These are phyloP conservation scores for Glaciozyma martinii DNA, from an alignment of 768 basidiomycete genomes.

Conservation along the genomic window DNA sequence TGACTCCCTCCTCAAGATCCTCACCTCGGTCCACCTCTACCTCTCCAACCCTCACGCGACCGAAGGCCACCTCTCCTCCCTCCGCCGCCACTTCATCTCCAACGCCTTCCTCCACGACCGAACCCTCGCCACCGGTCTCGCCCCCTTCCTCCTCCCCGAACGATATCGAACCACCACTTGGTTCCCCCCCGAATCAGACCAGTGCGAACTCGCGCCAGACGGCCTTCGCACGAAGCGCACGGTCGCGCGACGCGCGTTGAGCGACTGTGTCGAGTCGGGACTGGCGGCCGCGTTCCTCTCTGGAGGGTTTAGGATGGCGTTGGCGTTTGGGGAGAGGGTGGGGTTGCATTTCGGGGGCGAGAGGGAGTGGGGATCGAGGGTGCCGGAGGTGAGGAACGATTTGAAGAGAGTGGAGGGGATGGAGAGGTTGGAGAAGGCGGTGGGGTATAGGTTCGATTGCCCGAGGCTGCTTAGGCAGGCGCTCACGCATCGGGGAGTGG, in stretches of 20 bases:
- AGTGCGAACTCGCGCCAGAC: constrained; percentile 34
- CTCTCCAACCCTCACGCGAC: no score
- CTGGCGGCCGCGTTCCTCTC: no score
- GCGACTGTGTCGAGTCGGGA: no score
- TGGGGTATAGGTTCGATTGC: constrained; percentile 57
- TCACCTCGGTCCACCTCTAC: not conserved
- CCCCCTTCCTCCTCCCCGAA: constrained; percentile 60
- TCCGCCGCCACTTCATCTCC: no score
- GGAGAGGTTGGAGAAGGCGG: constrained; percentile 51
- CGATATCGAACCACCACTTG: constrained; percentile 48
- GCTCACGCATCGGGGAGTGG: constrained; percentile 72
- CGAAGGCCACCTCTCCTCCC: constrained; percentile 38
- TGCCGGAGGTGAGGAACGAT: constrained; percentile 45
- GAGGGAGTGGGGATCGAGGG: constrained; percentile 57
- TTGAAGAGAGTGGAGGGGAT: constrained; percentile 42
- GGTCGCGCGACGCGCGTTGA: no score
- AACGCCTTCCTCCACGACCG: constrained; percentile 49
- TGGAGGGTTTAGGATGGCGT: constrained; percentile 44
- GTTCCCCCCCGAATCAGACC: constrained; percentile 47
- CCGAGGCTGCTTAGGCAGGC: constrained; percentile 58
- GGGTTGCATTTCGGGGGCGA: constrained; percentile 65
- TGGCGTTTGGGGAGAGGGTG: constrained; percentile 56
- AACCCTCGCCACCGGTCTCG: constrained; percentile 57
- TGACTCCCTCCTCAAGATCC: constrained; percentile 42
- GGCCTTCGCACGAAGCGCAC: constrained; percentile 32